Evolutionary conservation across 345 rosid species (phyloP).

Genomic region (Eucalyptus marginata): DNA sequence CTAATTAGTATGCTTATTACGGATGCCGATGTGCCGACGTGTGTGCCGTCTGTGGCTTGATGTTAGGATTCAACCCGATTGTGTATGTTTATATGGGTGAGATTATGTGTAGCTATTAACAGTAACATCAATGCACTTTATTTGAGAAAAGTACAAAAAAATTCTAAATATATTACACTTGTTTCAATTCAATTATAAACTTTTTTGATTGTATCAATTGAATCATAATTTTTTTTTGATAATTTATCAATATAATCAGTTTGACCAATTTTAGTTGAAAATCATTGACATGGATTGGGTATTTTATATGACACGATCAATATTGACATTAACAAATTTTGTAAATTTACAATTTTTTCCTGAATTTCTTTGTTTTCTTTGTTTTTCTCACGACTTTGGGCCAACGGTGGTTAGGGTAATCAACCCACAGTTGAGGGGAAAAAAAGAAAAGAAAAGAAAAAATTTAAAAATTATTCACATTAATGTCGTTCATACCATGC

Average conservation of each 20-base stretch:
- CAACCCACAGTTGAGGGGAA: fast-evolving
- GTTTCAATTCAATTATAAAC: fast-evolving
- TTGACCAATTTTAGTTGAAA: fast-evolving
- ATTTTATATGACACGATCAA: fast-evolving
- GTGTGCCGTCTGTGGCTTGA: neutral
- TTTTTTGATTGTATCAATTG: too few relatives aligned
- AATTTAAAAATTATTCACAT: fast-evolving
- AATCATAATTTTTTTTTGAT: fast-evolving
- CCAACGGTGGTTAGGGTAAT: fast-evolving
- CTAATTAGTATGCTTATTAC: neutral
- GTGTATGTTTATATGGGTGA: neutral
- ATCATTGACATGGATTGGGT: fast-evolving
- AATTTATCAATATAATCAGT: too few relatives aligned
- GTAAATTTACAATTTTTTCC: too few relatives aligned
- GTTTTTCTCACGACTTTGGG: too few relatives aligned
- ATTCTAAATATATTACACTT: fast-evolving
- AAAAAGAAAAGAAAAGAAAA: too few relatives aligned
- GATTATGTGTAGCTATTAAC: neutral
- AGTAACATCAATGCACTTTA: neutral
- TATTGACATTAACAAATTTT: fast-evolving
- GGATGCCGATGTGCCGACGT: neutral
- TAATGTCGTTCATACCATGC: fast-evolving
- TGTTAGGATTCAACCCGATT: neutral
- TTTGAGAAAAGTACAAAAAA: neutral
- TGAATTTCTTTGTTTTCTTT: too few relatives aligned